Conservation (phyloP, 805 yeast genomes). For the Suhomyces prunicola region DNA sequence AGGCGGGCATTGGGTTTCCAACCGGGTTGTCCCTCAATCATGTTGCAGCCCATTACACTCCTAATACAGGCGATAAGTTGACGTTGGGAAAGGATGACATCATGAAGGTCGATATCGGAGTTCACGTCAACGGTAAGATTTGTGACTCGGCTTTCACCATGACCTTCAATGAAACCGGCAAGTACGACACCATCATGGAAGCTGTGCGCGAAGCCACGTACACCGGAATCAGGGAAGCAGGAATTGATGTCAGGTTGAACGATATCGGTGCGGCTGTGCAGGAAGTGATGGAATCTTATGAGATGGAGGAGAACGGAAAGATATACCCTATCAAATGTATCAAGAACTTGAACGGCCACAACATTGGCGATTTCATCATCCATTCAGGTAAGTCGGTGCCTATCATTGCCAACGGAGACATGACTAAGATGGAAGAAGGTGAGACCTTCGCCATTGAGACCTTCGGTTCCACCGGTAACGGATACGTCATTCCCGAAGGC, state of each 20-base stretch:
- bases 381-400: slow-evolving; percentile 98
- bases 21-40: slow-evolving; percentile 94
- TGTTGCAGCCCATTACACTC: slow-evolving; percentile 97
- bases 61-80: slow-evolving; percentile 89
- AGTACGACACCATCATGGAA: slow-evolving; percentile 71
- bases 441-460: slow-evolving; percentile 98
- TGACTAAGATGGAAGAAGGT: slow-evolving; percentile 98
- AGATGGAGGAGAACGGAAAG: slow-evolving; percentile 85
- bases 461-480: slow-evolving; percentile 95
- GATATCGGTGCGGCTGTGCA: slow-evolving; percentile 96
- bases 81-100: slow-evolving; percentile 84
- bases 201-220: slow-evolving; percentile 94
- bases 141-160: slow-evolving; percentile 94
- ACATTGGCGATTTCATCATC: slow-evolving; percentile 75
- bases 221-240: slow-evolving; percentile 89
- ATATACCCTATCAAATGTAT: slow-evolving; percentile 83
- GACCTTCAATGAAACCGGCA: slow-evolving; percentile 78
- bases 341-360: slow-evolving; percentile 92
- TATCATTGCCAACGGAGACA: slow-evolving; percentile 88
- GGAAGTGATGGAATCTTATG: slow-evolving; percentile 96
- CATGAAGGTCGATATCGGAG: slow-evolving; percentile 95
- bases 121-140: slow-evolving; percentile 91
- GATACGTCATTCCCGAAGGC: slow-evolving; percentile 80
- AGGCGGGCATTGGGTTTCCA: slow-evolving; percentile 95
- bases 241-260: slow-evolving; percentile 90